These are phyloP conservation scores for Paramecium pentaurelia DNA, from an alignment of 73 alveolate genomes.

Conservation along the genomic window DNA sequence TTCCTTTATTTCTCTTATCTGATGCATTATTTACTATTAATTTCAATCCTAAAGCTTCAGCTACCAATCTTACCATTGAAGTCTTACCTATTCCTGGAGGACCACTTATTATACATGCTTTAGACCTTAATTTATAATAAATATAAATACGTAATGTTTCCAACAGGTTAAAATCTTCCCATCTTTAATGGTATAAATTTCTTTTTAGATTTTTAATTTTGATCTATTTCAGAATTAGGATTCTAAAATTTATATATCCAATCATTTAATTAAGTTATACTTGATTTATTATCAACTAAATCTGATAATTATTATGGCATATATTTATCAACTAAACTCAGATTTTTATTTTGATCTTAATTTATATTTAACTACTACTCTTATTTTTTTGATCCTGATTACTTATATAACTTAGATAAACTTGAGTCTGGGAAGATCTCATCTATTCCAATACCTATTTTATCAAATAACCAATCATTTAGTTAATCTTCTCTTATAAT, in stretches of 20 bases:
- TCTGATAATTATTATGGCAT: conserved; percentile 80
- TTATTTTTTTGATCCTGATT: not conserved
- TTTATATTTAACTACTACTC: not conserved
- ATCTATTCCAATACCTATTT: conserved; percentile 61
- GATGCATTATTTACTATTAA: conserved; percentile 97
- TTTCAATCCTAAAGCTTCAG: conserved; percentile 81
- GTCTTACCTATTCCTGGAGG: conserved; percentile 99
- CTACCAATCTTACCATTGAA: conserved; percentile 88
- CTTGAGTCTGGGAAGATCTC: conserved; percentile 12
- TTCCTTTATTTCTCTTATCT: conserved; percentile 90
- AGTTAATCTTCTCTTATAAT: conserved; percentile 79
- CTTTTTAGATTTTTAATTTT: conserved; percentile 68
- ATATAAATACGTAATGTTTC: conserved; percentile 38
- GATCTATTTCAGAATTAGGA: conserved; percentile 23
- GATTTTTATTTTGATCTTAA: not conserved
- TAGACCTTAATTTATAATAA: conserved; percentile 83
- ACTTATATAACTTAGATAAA: not conserved
- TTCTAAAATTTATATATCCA: conserved; percentile 98
- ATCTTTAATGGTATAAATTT: conserved; percentile 78
- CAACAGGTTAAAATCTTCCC: conserved; percentile 69
- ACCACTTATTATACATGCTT: conserved; percentile 98
- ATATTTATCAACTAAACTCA: conserved; percentile 88
- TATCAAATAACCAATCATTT: conserved; percentile 71
- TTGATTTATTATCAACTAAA: conserved; percentile 87
- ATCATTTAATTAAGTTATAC: conserved; percentile 75